Percentiles rank a stretch among this genome's conserved stretches.
phyloP scores from a whole-genome alignment of 2,329 filamentous ascomycete genomes.

The Sporothrix globosa region DNA sequence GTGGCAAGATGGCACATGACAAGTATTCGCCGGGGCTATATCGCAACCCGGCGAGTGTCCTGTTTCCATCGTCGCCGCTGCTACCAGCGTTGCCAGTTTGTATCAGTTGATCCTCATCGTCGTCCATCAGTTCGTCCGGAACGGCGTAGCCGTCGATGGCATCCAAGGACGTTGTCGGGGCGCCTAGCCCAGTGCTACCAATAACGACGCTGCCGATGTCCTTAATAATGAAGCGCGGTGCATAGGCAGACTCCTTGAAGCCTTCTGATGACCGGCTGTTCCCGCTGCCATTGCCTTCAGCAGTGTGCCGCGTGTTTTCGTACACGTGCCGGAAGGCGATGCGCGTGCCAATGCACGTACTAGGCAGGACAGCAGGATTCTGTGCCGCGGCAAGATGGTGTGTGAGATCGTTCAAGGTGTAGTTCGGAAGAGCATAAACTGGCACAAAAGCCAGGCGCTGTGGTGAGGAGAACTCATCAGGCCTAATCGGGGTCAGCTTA shows the following conservation, averaged over 20 bases:
- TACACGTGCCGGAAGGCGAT: constrained; percentile 87
- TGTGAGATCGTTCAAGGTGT: constrained; percentile 78
- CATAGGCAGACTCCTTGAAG: constrained; percentile 30
- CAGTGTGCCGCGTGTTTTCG: constrained; percentile 63
- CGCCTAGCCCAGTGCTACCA: constrained; percentile 58
- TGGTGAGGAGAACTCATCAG: constrained; percentile 68
- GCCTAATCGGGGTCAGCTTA: constrained; percentile 48
- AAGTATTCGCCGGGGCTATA: constrained; percentile 92
- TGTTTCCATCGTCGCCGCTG: constrained; percentile 62
- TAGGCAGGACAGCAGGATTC: constrained; percentile 62
- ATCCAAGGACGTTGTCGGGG: constrained; percentile 36
- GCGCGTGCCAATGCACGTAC: constrained; percentile 76
- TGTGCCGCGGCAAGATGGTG: constrained; percentile 70
- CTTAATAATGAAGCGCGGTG: constrained; percentile 69
- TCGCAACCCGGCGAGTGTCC: constrained; percentile 73
- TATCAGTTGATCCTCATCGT: constrained; percentile 7
- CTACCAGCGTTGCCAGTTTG: too few species aligned
- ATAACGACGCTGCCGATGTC: constrained; percentile 84
- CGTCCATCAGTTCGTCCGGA: constrained; percentile 38
- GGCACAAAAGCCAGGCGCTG: constrained; percentile 69
- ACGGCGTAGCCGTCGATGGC: constrained; percentile 45
- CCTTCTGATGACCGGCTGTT: constrained; percentile 30
- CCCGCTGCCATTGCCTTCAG: constrained; percentile 36
- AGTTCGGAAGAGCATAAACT: constrained; percentile 84
- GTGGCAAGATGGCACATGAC: constrained; percentile 78